Conservation (phyloP, 345 rosid genomes). For the Acer yangbiense region DNA sequence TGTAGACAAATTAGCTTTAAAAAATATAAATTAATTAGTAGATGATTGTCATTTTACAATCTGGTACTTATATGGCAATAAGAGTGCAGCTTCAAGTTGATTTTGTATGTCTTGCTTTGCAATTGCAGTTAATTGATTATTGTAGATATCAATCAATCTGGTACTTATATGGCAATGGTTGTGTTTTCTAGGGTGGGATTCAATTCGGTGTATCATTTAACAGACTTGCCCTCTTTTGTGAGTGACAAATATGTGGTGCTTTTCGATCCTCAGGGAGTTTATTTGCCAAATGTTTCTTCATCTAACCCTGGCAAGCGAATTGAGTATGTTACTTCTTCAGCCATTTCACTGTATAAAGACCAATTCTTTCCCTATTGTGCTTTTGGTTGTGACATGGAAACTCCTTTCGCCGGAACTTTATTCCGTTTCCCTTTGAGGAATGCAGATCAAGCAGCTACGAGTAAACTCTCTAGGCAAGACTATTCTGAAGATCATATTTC, state of each 20-base stretch:
- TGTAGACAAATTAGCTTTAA: too few species aligned
- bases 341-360: conserved; percentile 62
- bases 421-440: conserved; percentile 94
- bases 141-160: too few species aligned
- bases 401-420: conserved; percentile 70
- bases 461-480: conserved; percentile 91
- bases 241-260: conserved; percentile 83
- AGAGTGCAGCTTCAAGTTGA: too few species aligned
- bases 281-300: conserved; percentile 80
- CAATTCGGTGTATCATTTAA: conserved; percentile 93
- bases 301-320: conserved; percentile 96
- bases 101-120: too few species aligned
- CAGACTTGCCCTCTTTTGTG: conserved; percentile 94
- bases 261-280: conserved; percentile 90
- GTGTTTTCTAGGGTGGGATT: conserved; percentile 71
- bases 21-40: too few species aligned
- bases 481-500: conserved; percentile 60
- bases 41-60: too few species aligned
- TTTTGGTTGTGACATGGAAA: conserved; percentile 91
- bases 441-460: conserved; percentile 65
- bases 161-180: not conserved
- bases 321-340: conserved; percentile 75
- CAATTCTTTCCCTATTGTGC: conserved; percentile 85
- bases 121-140: too few species aligned
- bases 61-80: not conserved